Evolutionary conservation across 2,329 filamentous ascomycete genomes (phyloP).

Genomic region (Aspergillus fructus): DNA sequence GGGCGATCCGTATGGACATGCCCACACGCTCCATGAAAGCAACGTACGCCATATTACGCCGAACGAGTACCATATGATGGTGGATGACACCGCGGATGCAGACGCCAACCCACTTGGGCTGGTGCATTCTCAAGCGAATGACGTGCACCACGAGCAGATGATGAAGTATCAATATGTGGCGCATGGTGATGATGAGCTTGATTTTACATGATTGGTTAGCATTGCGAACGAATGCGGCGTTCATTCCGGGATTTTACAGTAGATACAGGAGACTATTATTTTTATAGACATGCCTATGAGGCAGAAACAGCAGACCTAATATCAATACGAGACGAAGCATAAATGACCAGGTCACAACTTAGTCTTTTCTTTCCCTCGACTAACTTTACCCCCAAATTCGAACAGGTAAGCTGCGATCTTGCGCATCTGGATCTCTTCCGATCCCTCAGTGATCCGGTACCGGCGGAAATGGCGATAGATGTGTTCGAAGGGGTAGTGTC

Average conservation of each 20-base stretch:
- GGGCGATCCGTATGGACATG: constrained; percentile 33
- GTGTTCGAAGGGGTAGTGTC: constrained; percentile 62
- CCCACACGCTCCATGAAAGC: constrained; percentile 31
- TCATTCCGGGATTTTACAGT: background rate
- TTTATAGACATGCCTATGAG: background rate
- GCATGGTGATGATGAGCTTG: constrained; percentile 34
- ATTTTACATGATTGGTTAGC: constrained; percentile 16
- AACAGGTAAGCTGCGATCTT: constrained; percentile 62
- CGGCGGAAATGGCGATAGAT: constrained; percentile 65
- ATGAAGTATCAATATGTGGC: constrained; percentile 42
- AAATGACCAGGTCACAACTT: background rate
- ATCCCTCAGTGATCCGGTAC: constrained; percentile 64
- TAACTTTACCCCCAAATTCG: constrained; percentile 38
- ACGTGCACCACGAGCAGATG: constrained; percentile 42
- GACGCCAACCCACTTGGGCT: constrained; percentile 34
- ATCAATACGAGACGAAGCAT: background rate
- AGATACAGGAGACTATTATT: background rate
- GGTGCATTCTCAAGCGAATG: constrained; percentile 39
- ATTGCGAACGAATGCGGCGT: background rate
- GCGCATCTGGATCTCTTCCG: constrained; percentile 67
- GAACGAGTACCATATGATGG: constrained; percentile 44
- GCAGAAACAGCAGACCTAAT: background rate
- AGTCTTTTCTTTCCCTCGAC: background rate
- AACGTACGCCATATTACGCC: constrained; percentile 36
- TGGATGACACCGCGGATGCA: constrained; percentile 40